These are phyloP conservation scores for Leucocoprinus sp. DNA, from an alignment of 768 basidiomycete genomes.

Conservation along the genomic window DNA sequence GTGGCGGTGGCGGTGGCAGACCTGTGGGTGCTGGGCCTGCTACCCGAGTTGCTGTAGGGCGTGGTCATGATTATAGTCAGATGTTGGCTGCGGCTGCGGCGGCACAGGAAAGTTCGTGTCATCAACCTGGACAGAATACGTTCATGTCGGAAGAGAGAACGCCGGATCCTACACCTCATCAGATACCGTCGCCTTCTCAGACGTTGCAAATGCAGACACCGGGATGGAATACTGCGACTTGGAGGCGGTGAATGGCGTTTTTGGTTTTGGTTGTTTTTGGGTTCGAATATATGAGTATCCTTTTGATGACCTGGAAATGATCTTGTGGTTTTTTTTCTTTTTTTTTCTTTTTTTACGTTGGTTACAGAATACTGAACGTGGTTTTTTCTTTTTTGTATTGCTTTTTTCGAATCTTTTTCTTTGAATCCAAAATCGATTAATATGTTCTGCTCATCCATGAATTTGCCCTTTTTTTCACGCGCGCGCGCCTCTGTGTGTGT, in stretches of 20 bases:
- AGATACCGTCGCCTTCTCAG: background rate
- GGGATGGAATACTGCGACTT: too few relatives aligned
- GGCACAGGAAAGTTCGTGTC: constrained; percentile 45
- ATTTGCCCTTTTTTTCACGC: too few relatives aligned
- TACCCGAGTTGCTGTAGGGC: background rate
- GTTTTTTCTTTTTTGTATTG: too few relatives aligned
- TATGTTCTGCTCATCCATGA: too few relatives aligned
- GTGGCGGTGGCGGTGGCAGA: background rate
- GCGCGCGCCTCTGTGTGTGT: too few relatives aligned
- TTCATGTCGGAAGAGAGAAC: constrained; percentile 65
- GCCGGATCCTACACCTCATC: constrained; percentile 19
- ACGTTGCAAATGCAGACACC: background rate
- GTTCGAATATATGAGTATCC: background rate
- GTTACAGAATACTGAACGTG: too few relatives aligned
- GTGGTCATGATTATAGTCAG: constrained; percentile 38
- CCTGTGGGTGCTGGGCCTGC: background rate
- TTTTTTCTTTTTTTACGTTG: too few relatives aligned
- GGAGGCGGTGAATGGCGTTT: too few relatives aligned
- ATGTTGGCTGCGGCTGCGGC: constrained; percentile 52
- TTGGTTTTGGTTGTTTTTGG: background rate
- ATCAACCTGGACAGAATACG: constrained; percentile 44
- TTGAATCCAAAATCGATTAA: too few relatives aligned
- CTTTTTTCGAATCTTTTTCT: too few relatives aligned
- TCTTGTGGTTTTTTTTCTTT: too few relatives aligned
- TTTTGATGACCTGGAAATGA: too few relatives aligned